Evolutionary conservation across 768 basidiomycete species (phyloP), one percentile per base, ranked within the genome.

Genomic region (Grammothele lineata): DNA sequence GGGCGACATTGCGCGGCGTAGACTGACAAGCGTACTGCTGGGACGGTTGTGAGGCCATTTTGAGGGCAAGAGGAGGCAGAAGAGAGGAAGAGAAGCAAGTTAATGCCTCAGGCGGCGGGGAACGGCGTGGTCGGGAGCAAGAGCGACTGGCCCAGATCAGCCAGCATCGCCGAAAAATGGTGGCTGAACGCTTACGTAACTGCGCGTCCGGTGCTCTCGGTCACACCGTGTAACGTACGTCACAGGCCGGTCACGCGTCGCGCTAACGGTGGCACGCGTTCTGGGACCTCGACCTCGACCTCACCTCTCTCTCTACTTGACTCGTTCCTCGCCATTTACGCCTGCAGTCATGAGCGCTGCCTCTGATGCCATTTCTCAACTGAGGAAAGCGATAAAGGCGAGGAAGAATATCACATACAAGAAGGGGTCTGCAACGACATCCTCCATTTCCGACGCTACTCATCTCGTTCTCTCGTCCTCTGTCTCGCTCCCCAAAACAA

Each of bases 11-110:
- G 8, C 35, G 35, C 6, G 18, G 35, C 15, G 12, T 6, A n/a
- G 10, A 77, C 87, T 71, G 43, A 91, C 89, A 89, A 61, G 88
- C 83, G 65, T 87, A 89, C 74, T 91, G 87, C 74, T 88, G 85
- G 55, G 85, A 81, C 52, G 76, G 70, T 67, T 83, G 78, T 52
- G 83, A 81, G 59, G 85, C 77, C 87, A 89, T 89, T 66, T 65
- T 63, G 51, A 41, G 45, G 18, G 44, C 48, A 40, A 39, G 43
- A 53, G 45, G 54, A 50, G 56, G 61, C 59, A n/a, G n/a, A n/a
- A n/a, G n/a, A n/a, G n/a, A n/a, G n/a, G n/a, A 63, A 68, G 53
- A 70, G 78, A 87, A 85, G 83, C 85, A 87, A 87, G 69, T 69
- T 82, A 87, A 87, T 87, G 85, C 85, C 81, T 87, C 85, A 71